Evolutionary conservation across 257 asterid species (phyloP).

Genomic region (Lycium barbarum): DNA sequence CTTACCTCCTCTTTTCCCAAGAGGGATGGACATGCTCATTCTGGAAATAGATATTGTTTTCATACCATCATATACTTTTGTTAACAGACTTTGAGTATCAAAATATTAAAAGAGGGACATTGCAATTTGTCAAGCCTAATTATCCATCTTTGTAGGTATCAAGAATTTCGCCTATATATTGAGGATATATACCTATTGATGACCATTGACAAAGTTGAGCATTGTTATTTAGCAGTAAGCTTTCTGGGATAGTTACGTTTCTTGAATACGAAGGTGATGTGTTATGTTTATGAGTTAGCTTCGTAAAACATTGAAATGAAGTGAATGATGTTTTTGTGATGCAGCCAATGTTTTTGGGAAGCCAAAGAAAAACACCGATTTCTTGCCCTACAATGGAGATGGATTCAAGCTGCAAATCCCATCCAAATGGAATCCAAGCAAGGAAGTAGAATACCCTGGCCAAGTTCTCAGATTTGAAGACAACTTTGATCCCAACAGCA

Average conservation of each 20-base stretch:
- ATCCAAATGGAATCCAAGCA: conserved; percentile 83
- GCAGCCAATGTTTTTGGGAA: conserved; percentile 86
- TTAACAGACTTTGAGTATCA: neutral
- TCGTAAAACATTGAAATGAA: neutral
- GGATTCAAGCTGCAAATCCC: conserved; percentile 72
- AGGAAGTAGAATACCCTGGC: conserved; percentile 71
- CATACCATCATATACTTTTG: neutral
- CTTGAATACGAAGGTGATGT: too few relatives aligned
- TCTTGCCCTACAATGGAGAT: conserved; percentile 49
- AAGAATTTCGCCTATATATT: neutral
- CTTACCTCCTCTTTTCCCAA: neutral
- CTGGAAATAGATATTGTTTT: neutral
- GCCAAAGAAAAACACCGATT: conserved; percentile 74
- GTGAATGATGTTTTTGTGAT: conserved; percentile 22
- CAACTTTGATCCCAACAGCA: conserved; percentile 77
- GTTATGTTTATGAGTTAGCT: too few relatives aligned
- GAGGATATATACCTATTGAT: neutral
- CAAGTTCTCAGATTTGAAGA: conserved; percentile 84
- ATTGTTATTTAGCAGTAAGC: neutral
- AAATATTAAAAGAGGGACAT: neutral
- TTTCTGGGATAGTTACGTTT: neutral
- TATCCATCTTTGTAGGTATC: conserved; percentile 8
- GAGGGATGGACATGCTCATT: too few relatives aligned
- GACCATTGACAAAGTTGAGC: neutral
- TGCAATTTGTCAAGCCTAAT: neutral